Evolutionary conservation across 495 filamentous ascomycete species (phyloP), one percentile per base, ranked within the genome.

Genomic region (Neurospora africana): DNA sequence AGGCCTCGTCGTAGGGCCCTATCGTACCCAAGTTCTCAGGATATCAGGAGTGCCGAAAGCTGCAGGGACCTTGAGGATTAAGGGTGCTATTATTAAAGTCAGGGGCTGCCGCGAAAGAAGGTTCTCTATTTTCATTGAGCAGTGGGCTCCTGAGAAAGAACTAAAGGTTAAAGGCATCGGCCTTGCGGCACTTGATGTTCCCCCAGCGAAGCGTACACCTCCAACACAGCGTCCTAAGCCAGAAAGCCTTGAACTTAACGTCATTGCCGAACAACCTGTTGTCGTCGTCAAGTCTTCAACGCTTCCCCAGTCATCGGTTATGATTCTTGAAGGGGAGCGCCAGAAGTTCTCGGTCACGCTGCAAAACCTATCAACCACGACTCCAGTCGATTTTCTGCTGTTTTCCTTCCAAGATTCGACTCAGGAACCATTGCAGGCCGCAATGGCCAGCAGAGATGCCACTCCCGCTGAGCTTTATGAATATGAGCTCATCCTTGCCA

Each of bases 381-480:
- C 89, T 6, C 85, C 92, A 35, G 91, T 91, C n/a, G 93, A 97
- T 79, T 87, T 97, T 68, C 79, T 97, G 10, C 84, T 94, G 27
- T 92, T 98, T 72, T 93, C 92, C 0, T 97, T 97, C 81, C 89
- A 92, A 72, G 93, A 98, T 81, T 97, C 94, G 0, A 94, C 92
- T 0, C 91, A 91, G 71, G 87, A 85, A 19, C 89, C 92, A 35
- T 83, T 95, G 19, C 92, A 94, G 75, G 83, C 89, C 21, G 92
- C 92, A 1, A 82, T 96, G 38, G 87, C 80, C 40, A 93, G 89
- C 76, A 92, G 91, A 76, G 91, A 94, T 75, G 87, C 93, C 11
- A 87, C 90, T 6, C 87, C 91, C 0, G 87, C 89, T 1, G 93
- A 97, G 74, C 82, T 94, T 4, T 93, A 97, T 78, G 94, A 97